phyloP scores from a whole-genome alignment of 306 rosid genomes.

The Castanopsis chinensis region DNA sequence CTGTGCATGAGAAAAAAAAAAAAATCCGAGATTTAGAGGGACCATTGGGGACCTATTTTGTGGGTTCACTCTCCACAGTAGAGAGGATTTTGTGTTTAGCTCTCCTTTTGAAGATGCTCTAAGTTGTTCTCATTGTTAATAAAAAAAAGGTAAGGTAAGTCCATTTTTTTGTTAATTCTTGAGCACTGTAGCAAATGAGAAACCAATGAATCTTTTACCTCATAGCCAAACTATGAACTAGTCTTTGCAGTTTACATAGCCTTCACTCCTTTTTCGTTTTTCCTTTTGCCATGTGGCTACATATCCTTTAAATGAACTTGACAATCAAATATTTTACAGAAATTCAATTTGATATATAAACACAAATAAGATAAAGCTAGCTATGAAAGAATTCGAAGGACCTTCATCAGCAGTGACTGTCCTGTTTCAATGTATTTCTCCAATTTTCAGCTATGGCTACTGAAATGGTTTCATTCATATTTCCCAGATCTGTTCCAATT shows the following conservation, averaged over 20 bases:
- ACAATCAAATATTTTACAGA: too few species aligned
- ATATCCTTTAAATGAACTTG: neutral
- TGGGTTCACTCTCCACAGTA: too few species aligned
- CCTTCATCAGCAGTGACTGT: neutral
- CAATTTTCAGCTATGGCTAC: neutral
- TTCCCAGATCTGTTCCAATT: neutral
- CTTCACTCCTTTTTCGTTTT: neutral
- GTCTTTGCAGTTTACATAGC: neutral
- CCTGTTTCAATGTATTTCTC: neutral
- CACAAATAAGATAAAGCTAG: neutral
- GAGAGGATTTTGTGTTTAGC: too few species aligned
- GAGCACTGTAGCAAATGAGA: neutral
- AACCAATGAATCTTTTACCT: neutral
- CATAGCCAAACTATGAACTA: neutral
- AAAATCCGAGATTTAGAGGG: too few species aligned
- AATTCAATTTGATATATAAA: too few species aligned
- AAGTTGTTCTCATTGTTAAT: neutral
- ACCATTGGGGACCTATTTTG: too few species aligned
- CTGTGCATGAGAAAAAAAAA: too few species aligned
- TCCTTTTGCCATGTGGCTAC: neutral
- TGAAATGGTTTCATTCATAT: neutral
- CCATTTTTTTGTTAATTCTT: neutral
- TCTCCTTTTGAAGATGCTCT: neutral
- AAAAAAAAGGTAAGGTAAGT: neutral
- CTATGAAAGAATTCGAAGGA: neutral